Percentiles rank a stretch among this genome's conserved stretches.
phyloP scores from a whole-genome alignment of 1,139 yeast genomes.

The Sugiyamaella novakii region DNA sequence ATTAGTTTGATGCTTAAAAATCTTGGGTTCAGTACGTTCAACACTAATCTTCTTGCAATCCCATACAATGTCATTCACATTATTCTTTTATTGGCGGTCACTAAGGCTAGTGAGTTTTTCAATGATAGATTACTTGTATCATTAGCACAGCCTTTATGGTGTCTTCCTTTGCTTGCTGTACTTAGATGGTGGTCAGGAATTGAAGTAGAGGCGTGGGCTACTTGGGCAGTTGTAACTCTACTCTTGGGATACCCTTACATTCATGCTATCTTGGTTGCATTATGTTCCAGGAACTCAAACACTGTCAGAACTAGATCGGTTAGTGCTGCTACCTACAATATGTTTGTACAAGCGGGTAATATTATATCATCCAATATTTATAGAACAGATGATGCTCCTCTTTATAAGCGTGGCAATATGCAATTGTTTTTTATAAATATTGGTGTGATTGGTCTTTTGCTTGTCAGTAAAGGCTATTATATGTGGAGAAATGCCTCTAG shows the following conservation, averaged over 20 bases:
- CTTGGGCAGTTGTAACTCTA: conserved; percentile 51
- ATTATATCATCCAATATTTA: conserved; percentile 58
- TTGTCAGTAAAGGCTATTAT: conserved; percentile 45
- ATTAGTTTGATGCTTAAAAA: conserved; percentile 53
- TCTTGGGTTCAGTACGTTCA: conserved; percentile 58
- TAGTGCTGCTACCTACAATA: conserved; percentile 63
- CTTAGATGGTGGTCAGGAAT: conserved; percentile 56
- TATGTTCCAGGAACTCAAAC: conserved; percentile 64
- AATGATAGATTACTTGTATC: conserved; percentile 44
- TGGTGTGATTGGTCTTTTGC: conserved; percentile 34
- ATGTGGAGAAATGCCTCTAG: conserved; percentile 50
- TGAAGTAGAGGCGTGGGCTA: conserved; percentile 40
- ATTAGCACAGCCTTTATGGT: conserved; percentile 44
- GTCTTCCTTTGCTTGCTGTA: conserved; percentile 47
- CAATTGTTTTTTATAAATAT: conserved; percentile 47
- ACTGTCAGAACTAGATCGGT: conserved; percentile 62
- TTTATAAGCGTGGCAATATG: conserved; percentile 58
- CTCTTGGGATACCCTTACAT: conserved; percentile 50
- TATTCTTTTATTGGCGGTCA: conserved; percentile 44
- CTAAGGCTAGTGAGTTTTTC: conserved; percentile 48
- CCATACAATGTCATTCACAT: conserved; percentile 51
- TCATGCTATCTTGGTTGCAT: conserved; percentile 59
- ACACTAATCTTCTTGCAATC: conserved; percentile 55
- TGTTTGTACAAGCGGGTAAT: conserved; percentile 59
- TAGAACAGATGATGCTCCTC: conserved; percentile 58